Conservation (phyloP, 352 stramenopile genomes). For the Globisporangium heterothallicum region DNA sequence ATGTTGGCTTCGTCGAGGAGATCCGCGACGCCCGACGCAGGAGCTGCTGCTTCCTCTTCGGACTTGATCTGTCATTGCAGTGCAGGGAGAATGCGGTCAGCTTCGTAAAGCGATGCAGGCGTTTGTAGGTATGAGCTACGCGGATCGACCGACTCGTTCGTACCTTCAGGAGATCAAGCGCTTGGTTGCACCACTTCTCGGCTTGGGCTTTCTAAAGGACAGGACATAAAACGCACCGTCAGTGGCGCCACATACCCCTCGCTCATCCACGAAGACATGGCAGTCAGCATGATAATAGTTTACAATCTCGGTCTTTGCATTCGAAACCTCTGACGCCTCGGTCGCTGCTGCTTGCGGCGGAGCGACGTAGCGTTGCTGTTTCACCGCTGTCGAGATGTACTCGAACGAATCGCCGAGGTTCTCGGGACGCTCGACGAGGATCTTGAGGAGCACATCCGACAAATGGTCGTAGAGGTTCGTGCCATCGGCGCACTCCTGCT, state of each 20-base stretch:
- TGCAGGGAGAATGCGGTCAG: background rate
- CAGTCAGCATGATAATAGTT: background rate
- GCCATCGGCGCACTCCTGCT: slow-evolving; percentile 66
- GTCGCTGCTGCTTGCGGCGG: slow-evolving; percentile 27
- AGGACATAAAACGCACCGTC: no score
- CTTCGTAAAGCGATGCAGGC: no score
- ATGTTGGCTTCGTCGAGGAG: slow-evolving; percentile 78
- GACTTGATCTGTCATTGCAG: slow-evolving; percentile 50
- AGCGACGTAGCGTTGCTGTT: slow-evolving; percentile 64
- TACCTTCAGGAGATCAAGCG: slow-evolving; percentile 56
- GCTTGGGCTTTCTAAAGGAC: slow-evolving; percentile 41
- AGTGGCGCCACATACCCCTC: no score
- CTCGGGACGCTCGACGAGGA: slow-evolving; percentile 78
- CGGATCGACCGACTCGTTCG: no score
- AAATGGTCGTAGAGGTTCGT: slow-evolving; percentile 86
- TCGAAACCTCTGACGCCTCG: slow-evolving; percentile 18
- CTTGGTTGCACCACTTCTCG: slow-evolving; percentile 61
- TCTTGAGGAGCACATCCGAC: slow-evolving; percentile 82
- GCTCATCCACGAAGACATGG: background rate
- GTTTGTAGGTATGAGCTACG: no score
- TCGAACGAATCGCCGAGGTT: slow-evolving; percentile 86
- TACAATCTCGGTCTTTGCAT: slow-evolving; percentile 54
- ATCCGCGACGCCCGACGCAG: slow-evolving; percentile 43
- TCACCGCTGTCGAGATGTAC: slow-evolving; percentile 79
- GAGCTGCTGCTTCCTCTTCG: slow-evolving; percentile 37